These are phyloP conservation scores for Diplogelasinospora grovesii DNA, from an alignment of 495 filamentous ascomycete genomes.

Conservation along the genomic window DNA sequence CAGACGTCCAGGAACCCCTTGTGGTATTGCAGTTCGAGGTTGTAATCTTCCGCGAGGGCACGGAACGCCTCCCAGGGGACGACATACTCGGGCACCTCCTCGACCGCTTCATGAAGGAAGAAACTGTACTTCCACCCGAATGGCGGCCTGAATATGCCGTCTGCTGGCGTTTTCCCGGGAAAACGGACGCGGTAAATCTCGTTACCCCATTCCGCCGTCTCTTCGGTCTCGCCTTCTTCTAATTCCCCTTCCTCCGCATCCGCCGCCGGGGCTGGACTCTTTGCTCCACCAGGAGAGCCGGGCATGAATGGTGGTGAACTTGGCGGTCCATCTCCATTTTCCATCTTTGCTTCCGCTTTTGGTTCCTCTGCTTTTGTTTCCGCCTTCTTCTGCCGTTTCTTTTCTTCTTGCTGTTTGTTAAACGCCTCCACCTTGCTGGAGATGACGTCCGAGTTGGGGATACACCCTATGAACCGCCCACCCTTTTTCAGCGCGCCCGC, in stretches of 20 bases:
- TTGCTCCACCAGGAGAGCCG: conserved; percentile 1
- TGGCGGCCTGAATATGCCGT: conserved; percentile 82
- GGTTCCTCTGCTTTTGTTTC: not conserved
- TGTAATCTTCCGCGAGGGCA: conserved; percentile 90
- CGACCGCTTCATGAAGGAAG: conserved; percentile 90
- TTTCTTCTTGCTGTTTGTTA: conserved; percentile 48
- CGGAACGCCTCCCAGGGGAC: conserved; percentile 98
- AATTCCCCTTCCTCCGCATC: conserved; percentile 42
- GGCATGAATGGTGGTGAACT: conserved; percentile 1
- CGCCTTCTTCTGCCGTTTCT: conserved; percentile 23
- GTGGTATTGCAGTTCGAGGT: conserved; percentile 88
- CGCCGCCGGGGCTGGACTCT: not conserved
- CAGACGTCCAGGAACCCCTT: conserved; percentile 85
- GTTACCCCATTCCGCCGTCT: conserved; percentile 80
- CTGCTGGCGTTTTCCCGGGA: conserved; percentile 67
- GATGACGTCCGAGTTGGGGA: conserved; percentile 88
- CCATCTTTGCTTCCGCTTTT: not conserved
- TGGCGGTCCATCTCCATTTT: conserved; percentile 5
- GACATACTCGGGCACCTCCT: conserved; percentile 94
- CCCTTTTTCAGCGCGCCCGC: conserved; percentile 85
- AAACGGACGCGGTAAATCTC: conserved; percentile 84
- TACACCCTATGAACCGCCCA: conserved; percentile 85
- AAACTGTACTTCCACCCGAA: conserved; percentile 98
- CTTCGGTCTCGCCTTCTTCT: conserved; percentile 44
- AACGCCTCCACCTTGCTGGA: conserved; percentile 55